phyloP scores from a whole-genome alignment of 1,139 yeast species.

The Eremothecium coryli region DNA sequence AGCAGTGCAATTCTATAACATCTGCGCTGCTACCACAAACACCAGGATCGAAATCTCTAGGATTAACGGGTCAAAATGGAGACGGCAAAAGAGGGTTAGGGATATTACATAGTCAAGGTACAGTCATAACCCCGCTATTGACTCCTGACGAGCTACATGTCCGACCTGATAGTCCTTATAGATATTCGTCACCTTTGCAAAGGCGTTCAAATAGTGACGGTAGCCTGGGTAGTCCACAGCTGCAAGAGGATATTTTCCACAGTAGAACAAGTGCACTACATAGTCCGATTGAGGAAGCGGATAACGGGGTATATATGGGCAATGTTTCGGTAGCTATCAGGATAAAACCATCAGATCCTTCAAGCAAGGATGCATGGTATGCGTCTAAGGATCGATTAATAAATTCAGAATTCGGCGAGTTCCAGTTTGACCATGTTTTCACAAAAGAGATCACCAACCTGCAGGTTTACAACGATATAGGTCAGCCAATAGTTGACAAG shows the following conservation, averaged over 20 bases:
- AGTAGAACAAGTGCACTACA: background rate
- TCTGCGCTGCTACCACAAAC: conserved; percentile 1
- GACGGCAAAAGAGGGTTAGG: background rate
- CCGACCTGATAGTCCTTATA: conserved; percentile 3
- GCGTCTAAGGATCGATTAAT: conserved; percentile 37
- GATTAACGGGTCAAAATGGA: background rate
- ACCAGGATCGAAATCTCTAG: conserved; percentile 3
- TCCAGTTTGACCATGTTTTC: conserved; percentile 72
- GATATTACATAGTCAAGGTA: background rate
- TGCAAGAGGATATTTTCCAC: background rate
- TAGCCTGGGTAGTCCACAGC: conserved; percentile 1
- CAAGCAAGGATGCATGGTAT: conserved; percentile 33
- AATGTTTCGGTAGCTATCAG: conserved; percentile 34
- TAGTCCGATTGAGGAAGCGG: background rate
- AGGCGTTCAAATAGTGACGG: background rate
- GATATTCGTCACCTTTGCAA: conserved; percentile 3
- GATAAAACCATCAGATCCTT: conserved; percentile 29
- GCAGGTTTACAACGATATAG: conserved; percentile 54
- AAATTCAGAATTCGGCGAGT: conserved; percentile 47
- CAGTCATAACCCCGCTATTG: conserved; percentile 1
- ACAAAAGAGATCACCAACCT: conserved; percentile 43
- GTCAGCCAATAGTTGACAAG: conserved; percentile 52
- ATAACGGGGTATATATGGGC: conserved; percentile 24
- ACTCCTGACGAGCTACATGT: conserved; percentile 1
- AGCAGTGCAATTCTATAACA: background rate